These are phyloP conservation scores for Exserohilum rostratum DNA, from an alignment of 2,329 filamentous ascomycete species.

Conservation along the genomic window DNA sequence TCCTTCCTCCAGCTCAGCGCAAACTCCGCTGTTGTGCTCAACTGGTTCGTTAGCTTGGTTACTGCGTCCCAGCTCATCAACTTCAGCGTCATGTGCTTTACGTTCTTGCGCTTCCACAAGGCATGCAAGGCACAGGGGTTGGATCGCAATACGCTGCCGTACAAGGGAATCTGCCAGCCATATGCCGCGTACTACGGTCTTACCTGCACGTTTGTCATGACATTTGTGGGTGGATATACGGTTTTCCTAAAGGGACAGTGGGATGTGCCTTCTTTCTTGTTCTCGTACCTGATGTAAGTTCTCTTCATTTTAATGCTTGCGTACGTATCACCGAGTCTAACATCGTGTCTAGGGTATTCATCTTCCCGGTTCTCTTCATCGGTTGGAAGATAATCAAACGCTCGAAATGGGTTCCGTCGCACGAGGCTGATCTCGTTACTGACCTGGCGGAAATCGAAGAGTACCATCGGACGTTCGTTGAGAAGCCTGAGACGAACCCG, in stretches of 20 bases:
- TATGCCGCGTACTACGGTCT: constrained; percentile 73
- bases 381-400: constrained; percentile 74
- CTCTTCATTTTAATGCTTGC: neutral
- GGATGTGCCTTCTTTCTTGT: constrained; percentile 73
- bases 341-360: constrained; percentile 61
- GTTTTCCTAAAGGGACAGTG: constrained; percentile 75
- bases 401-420: constrained; percentile 62
- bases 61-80: constrained; percentile 69
- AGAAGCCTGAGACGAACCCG: constrained; percentile 55
- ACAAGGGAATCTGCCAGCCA: constrained; percentile 72
- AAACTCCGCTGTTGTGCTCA: constrained; percentile 69
- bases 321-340: neutral
- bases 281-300: constrained; percentile 57
- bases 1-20: constrained; percentile 77
- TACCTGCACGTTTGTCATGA: constrained; percentile 69
- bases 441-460: constrained; percentile 71
- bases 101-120: constrained; percentile 74
- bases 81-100: constrained; percentile 64
- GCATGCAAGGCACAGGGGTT: constrained; percentile 73
- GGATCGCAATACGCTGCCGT: constrained; percentile 70
- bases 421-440: constrained; percentile 67
- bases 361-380: constrained; percentile 72
- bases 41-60: constrained; percentile 75
- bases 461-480: constrained; percentile 67
- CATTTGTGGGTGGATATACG: constrained; percentile 75